Base-by-base conservation (phyloP, 352 stramenopile genomes). In the Globisporangium nunn region DNA sequence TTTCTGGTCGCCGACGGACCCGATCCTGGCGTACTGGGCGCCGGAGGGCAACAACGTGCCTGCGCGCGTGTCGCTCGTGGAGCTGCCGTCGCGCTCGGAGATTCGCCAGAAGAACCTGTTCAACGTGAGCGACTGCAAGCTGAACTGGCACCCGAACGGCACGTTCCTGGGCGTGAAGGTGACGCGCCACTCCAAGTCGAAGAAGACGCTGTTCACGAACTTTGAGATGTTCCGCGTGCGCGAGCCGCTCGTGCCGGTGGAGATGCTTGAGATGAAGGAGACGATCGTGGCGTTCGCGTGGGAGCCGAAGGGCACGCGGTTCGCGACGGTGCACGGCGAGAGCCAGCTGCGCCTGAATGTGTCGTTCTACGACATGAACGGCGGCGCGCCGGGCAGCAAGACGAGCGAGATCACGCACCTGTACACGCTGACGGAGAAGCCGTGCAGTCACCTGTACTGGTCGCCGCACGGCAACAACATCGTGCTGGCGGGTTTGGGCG, bases 151-250 rank as follows among this genome's bases (percentile, higher is more conserved):
- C 65, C 83, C 96, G 63, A 91, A 98, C 60, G 97, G 97, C 57
- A 91, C 96, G 46, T 98, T 93, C 74, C 56, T 98, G 46, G 95
- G 87, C 56, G 91, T 93, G 31, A 92, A 93, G 67, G 87, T 94
- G 23, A 93, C 82, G 50, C 81, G 85, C 41, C 82, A 93, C 74
- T 91, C 81, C 64, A 95, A 93, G 78, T 91, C 79, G 4, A 98
- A 98, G 79, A 99, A 99, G 83, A 99, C 96, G 40, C 80, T 98
- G 49, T 99, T 97, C 81, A 99, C 98, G 56, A 98, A 98, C 70
- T 97, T 99, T 69, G 96, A 99, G 72, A 75, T 99, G 46, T 99
- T 99, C 79, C 84, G 96, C 54, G 76, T 99, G 45, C 90, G 88
- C 47, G 94, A 99, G 64, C 54, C 84, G 37, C 91, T 97, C 52